These are phyloP conservation scores for Salix arbutifolia DNA, from an alignment of 345 rosid species.

Conservation along the genomic window DNA sequence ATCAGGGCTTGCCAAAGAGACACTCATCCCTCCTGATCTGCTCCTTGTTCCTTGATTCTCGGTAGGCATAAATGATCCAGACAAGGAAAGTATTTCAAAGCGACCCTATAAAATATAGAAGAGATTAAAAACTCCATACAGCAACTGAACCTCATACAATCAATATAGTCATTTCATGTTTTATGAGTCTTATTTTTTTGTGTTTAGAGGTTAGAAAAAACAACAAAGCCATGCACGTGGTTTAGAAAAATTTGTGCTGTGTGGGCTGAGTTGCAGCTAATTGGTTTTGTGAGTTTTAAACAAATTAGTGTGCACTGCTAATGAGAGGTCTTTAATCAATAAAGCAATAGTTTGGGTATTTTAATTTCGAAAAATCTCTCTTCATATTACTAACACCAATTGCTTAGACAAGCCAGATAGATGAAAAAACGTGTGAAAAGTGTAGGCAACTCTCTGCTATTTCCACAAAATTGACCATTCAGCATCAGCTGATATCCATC, in stretches of 20 bases:
- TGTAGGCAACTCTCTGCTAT: background rate
- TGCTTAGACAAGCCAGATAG: background rate
- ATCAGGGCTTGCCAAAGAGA: slow-evolving; percentile 84
- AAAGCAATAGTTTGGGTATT: too few relatives aligned
- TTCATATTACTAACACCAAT: background rate
- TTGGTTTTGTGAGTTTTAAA: background rate
- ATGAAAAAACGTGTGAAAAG: background rate
- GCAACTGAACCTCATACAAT: background rate
- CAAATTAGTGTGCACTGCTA: background rate
- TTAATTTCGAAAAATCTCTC: too few relatives aligned
- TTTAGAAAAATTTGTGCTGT: background rate
- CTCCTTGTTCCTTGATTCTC: slow-evolving; percentile 78
- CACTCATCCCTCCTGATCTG: slow-evolving; percentile 97
- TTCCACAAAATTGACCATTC: background rate
- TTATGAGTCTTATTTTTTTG: background rate
- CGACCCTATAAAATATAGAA: slow-evolving; percentile 59
- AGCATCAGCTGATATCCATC: background rate
- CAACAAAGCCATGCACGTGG: background rate
- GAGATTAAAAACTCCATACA: background rate
- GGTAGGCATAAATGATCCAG: slow-evolving; percentile 96
- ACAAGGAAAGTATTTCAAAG: slow-evolving; percentile 86
- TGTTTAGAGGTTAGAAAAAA: too few relatives aligned
- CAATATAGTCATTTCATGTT: background rate
- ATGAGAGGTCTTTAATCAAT: background rate
- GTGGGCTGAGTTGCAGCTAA: background rate